Percentiles rank a stretch among this genome's conserved stretches.
These are phyloP conservation scores for Termitomyces sp. DNA, from an alignment of 768 basidiomycete species.

Conservation along the genomic window DNA sequence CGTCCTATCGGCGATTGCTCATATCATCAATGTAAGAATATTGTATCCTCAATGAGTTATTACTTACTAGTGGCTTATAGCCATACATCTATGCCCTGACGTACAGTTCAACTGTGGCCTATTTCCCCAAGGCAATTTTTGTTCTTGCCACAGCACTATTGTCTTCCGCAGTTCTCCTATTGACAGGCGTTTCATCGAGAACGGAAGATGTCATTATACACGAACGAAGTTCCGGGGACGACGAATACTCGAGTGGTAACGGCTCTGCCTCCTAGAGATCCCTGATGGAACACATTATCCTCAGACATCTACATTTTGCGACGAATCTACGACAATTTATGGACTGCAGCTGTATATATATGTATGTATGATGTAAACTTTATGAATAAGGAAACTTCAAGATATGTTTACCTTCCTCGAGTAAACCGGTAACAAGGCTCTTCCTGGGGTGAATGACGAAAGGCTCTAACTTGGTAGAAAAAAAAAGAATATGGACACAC, in stretches of 20 bases:
- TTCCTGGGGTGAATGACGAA: too few relatives aligned
- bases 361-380: not conserved
- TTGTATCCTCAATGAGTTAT: not conserved
- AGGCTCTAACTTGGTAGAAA: too few relatives aligned
- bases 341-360: not conserved
- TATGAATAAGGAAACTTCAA: too few relatives aligned
- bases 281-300: not conserved
- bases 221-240: slow-evolving; percentile 4
- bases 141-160: slow-evolving; percentile 55
- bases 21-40: slow-evolving; percentile 54
- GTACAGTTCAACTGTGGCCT: slow-evolving; percentile 60
- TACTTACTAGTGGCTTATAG: slow-evolving; percentile 27
- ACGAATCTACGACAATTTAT: not conserved
- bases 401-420: too few relatives aligned
- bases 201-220: slow-evolving; percentile 11
- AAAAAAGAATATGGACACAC: too few relatives aligned
- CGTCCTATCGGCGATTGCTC: slow-evolving; percentile 60
- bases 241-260: not conserved
- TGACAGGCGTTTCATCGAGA: slow-evolving; percentile 32
- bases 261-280: not conserved
- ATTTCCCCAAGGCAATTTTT: slow-evolving; percentile 69
- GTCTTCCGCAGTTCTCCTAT: slow-evolving; percentile 40
- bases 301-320: not conserved
- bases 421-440: too few relatives aligned
- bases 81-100: slow-evolving; percentile 66